A percentile compares a stretch with the other conserved stretches of the same genome.
Evolutionary conservation across 176 grass and related monocot species (phyloP).

Genomic region (Aegilops longissima): DNA sequence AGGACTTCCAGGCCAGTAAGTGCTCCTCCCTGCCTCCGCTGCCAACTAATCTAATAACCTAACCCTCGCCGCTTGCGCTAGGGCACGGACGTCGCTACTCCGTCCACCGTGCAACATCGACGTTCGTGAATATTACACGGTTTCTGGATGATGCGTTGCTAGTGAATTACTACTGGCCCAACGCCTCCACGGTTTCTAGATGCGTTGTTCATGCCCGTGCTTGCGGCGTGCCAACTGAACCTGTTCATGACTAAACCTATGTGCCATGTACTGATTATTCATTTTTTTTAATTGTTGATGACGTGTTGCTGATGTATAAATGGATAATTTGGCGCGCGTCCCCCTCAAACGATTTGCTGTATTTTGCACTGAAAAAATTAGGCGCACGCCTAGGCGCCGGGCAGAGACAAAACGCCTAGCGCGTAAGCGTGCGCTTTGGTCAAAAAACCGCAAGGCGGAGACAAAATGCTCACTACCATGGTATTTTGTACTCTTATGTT

Average conservation of each 20-base stretch:
- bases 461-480: too few relatives aligned
- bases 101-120: not conserved
- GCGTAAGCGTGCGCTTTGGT: too few relatives aligned
- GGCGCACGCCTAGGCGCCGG: too few relatives aligned
- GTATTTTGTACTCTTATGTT: not conserved
- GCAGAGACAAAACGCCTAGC: too few relatives aligned
- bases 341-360: not conserved
- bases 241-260: not conserved
- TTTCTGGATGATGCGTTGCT: too few relatives aligned
- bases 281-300: conserved; percentile 8
- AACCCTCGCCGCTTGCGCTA: not conserved
- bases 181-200: not conserved
- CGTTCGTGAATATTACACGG: not conserved
- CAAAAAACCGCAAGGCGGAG: too few relatives aligned
- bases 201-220: not conserved
- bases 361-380: too few relatives aligned
- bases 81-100: conserved; percentile 26
- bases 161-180: too few relatives aligned
- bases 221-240: not conserved
- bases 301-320: not conserved
- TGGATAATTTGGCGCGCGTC: not conserved
- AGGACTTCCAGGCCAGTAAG: conserved; percentile 72
- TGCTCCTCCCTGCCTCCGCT: not conserved
- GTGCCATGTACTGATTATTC: conserved; percentile 14
- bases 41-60: not conserved